Evolutionary conservation across 2,329 filamentous ascomycete species (phyloP), one percentile per base, ranked within the genome.

Genomic region (Microsporum audouinii): DNA sequence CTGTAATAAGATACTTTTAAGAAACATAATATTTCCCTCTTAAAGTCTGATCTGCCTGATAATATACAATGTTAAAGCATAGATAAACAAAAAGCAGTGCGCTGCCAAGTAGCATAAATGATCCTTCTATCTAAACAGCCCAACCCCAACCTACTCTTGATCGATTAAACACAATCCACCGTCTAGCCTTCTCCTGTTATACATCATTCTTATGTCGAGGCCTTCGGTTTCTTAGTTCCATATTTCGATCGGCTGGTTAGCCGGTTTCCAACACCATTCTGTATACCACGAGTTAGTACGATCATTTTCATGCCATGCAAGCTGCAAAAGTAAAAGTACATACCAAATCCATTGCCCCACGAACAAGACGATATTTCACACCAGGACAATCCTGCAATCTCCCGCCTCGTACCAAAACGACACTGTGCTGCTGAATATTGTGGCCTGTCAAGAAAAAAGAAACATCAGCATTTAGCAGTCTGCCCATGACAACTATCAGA

Each of bases 381-480:
- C 94, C 94, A 64, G 94, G 94, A 79, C 94, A 99, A 85, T 99
- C 94, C 82, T 97, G 94, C 66, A 85, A 86, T 72, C 94, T 82
- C 1, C 94, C 94, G 62, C 94, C 94, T 66, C 94, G 82, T n/a
- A 99, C 91, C 66, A 97, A 80, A 61, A 99, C 94, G 55, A 99
- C 94, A 69, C 88, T 95, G 80, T 99, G 95, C 82, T 97, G 94
- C 81, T 97, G 92, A 66, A 97, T 91, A 76, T 97, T 99, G 78
- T 99, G 94, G 57, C 94, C 83, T 84, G 17, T 23, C 17, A 23
- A 23, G 17, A 23, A 23, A 66, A 63, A 67, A 8, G 14, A 17
- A 34, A 14, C 12, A 23, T 12, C 8, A 59, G 12, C 10, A 8
- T 8, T 36, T 27, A 36, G 31, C 31, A 2, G 10, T n/a, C 4